Conservation (phyloP, 768 basidiomycete genomes). For the Mycena maculata region DNA sequence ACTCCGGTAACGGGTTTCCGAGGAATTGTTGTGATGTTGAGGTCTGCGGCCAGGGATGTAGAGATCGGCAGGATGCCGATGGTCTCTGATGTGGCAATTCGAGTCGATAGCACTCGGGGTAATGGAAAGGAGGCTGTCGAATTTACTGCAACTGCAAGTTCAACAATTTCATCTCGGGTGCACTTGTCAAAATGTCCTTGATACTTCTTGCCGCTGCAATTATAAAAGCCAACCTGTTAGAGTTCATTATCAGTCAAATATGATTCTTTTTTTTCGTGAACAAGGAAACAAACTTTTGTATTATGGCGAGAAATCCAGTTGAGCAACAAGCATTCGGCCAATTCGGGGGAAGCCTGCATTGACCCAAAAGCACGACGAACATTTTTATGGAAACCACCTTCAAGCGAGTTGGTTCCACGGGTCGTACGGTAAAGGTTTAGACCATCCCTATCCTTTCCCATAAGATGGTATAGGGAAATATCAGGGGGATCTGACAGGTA, state of each 20-base stretch:
- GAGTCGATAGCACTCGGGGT: background rate
- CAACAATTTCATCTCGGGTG: slow-evolving; percentile 3
- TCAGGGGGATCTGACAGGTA: background rate
- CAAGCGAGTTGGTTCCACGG: slow-evolving; percentile 4
- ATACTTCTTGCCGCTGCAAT: background rate
- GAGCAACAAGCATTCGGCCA: slow-evolving; percentile 11
- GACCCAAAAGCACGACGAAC: background rate
- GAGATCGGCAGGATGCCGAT: background rate
- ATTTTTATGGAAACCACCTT: slow-evolving; percentile 3
- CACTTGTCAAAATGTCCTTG: background rate
- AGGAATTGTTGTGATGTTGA: slow-evolving; percentile 13
- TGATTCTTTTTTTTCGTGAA: too few relatives aligned
- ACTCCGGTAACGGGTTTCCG: background rate
- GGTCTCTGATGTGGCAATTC: too few relatives aligned
- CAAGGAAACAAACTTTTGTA: background rate
- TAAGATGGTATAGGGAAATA: background rate
- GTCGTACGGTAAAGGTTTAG: background rate
- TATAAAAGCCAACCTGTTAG: background rate
- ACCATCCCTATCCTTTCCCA: slow-evolving; percentile 7
- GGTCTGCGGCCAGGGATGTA: background rate
- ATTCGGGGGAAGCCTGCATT: slow-evolving; percentile 21
- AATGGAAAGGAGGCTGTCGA: background rate
- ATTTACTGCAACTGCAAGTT: background rate
- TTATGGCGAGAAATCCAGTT: slow-evolving; percentile 9
- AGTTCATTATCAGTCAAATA: background rate